phyloP scores from a whole-genome alignment of 352 stramenopile species.

The Globisporangium carolinianum region DNA sequence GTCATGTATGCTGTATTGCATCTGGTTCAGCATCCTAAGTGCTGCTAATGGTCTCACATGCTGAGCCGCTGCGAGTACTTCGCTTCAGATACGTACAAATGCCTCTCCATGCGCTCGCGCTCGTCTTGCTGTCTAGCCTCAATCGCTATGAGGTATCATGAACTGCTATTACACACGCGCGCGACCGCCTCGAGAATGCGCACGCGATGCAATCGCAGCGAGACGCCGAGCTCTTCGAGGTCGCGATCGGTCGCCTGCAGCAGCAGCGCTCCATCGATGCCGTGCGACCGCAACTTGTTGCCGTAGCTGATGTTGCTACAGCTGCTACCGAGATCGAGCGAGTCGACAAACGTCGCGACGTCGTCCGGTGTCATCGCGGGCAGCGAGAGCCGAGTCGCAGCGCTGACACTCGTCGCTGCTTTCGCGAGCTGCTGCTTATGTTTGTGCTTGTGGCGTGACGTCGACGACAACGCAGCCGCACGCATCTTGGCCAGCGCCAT shows the following conservation, averaged over 20 bases:
- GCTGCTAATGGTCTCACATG: no score
- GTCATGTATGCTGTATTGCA: no score
- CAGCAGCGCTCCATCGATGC: slow-evolving; percentile 63
- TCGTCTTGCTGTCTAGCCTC: no score
- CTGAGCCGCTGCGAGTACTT: no score
- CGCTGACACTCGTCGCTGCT: neutral
- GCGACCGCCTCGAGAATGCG: slow-evolving; percentile 49
- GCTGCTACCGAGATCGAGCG: slow-evolving; percentile 30
- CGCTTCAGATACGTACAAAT: no score
- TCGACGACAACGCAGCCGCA: slow-evolving; percentile 1
- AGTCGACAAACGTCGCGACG: slow-evolving; percentile 46
- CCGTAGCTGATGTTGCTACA: slow-evolving; percentile 23
- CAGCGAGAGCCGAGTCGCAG: neutral
- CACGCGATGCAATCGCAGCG: slow-evolving; percentile 60
- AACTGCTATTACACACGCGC: neutral
- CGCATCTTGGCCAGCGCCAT: slow-evolving; percentile 15
- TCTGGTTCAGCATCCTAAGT: no score
- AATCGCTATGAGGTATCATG: no score
- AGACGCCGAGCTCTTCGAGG: slow-evolving; percentile 61
- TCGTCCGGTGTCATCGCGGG: slow-evolving; percentile 27
- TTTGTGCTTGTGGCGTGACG: slow-evolving; percentile 13
- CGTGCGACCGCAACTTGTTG: slow-evolving; percentile 28
- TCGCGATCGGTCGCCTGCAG: slow-evolving; percentile 44
- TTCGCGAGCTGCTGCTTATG: neutral
- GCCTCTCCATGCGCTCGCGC: no score